These are phyloP conservation scores for Rhizopus delemar DNA, from an alignment of 371 early-diverging fungal genomes.

Conservation along the genomic window DNA sequence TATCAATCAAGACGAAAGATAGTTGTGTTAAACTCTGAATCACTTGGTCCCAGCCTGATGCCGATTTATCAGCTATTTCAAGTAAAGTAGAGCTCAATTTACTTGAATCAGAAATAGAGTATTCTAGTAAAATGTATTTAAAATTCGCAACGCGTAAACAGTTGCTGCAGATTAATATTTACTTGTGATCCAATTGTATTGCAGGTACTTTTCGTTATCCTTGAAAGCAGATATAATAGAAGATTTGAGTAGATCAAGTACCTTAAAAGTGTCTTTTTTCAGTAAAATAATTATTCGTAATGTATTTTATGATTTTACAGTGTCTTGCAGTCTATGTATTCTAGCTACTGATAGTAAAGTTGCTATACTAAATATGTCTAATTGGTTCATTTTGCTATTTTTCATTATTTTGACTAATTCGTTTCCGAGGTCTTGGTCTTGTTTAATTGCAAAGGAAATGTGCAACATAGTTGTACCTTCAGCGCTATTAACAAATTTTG, in stretches of 20 bases:
- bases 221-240: slow-evolving; percentile 50
- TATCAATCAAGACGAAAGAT: slow-evolving; percentile 56
- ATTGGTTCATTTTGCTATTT: slow-evolving; percentile 38
- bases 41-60: slow-evolving; percentile 62
- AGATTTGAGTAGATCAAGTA: slow-evolving; percentile 54
- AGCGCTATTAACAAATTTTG: slow-evolving; percentile 22
- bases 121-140: slow-evolving; percentile 1
- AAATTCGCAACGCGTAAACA: not conserved
- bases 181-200: slow-evolving; percentile 56
- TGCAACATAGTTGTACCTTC: slow-evolving; percentile 67
- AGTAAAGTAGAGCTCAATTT: slow-evolving; percentile 18
- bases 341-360: slow-evolving; percentile 61
- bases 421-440: slow-evolving; percentile 63
- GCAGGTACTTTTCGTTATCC: slow-evolving; percentile 52
- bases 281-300: not conserved
- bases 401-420: slow-evolving; percentile 61
- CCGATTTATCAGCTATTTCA: slow-evolving; percentile 46
- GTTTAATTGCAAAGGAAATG: slow-evolving; percentile 62
- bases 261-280: slow-evolving; percentile 15
- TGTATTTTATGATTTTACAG: slow-evolving; percentile 22
- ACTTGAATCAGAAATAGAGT: slow-evolving; percentile 5
- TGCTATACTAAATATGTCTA: slow-evolving; percentile 55
- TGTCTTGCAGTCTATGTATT: slow-evolving; percentile 62
- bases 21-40: slow-evolving; percentile 61
- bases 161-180: slow-evolving; percentile 7